These are phyloP conservation scores for Rubia occidens DNA, from an alignment of 305 asterid genomes.

Conservation along the genomic window DNA sequence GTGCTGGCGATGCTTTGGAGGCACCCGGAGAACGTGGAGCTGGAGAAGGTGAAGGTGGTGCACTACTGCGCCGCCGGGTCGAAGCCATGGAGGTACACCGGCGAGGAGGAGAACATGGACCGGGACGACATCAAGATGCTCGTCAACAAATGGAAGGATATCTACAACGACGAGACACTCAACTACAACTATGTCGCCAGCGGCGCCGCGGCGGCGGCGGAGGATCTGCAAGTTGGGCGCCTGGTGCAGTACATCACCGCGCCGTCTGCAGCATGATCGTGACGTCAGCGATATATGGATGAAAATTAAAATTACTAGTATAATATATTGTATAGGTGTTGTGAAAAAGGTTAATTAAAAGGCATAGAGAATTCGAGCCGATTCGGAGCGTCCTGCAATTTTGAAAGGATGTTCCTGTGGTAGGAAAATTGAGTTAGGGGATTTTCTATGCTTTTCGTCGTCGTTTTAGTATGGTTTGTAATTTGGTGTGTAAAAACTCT, in stretches of 20 bases:
- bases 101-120: slow-evolving; percentile 34
- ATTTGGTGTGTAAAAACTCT: background rate
- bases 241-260: background rate
- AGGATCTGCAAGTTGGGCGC: background rate
- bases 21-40: slow-evolving; percentile 36
- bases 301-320: background rate
- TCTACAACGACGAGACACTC: slow-evolving; percentile 23
- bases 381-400: slow-evolving; percentile 8
- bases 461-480: background rate
- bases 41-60: slow-evolving; percentile 35
- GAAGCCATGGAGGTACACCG: slow-evolving; percentile 46
- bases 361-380: background rate
- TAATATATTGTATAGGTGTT: background rate
- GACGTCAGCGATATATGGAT: background rate
- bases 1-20: slow-evolving; percentile 37
- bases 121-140: slow-evolving; percentile 34
- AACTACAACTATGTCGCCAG: slow-evolving; percentile 4
- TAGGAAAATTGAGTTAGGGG: background rate
- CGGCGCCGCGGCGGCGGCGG: background rate
- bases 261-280: slow-evolving; percentile 3
- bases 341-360: background rate
- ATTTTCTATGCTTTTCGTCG: background rate
- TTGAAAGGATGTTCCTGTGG: background rate
- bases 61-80: slow-evolving; percentile 44
- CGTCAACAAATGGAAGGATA: slow-evolving; percentile 36